phyloP scores from a whole-genome alignment of 768 basidiomycete genomes.

The Suillus placidus region DNA sequence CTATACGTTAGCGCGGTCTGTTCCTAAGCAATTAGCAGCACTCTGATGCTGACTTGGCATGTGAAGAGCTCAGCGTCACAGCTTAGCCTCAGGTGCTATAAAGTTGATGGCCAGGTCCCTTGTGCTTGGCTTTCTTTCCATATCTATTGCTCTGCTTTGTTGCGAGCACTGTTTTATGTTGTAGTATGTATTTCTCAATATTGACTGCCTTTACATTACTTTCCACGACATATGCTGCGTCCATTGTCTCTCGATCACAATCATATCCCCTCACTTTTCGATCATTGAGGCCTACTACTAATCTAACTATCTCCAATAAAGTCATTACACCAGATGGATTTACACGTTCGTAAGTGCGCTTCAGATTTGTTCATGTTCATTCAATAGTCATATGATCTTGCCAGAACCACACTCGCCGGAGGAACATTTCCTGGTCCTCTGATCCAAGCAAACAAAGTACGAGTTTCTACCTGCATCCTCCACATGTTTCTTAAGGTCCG shows the following conservation, averaged over 20 bases:
- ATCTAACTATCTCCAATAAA: not conserved
- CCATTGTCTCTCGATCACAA: not conserved
- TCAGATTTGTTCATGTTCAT: not conserved
- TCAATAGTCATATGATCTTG: not conserved
- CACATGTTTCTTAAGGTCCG: not conserved
- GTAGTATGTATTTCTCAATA: not conserved
- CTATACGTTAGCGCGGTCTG: not conserved
- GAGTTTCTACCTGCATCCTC: not conserved
- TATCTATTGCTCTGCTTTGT: not conserved
- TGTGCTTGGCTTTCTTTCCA: not conserved
- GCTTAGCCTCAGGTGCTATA: not conserved
- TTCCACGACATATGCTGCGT: not conserved
- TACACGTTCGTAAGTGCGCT: not conserved
- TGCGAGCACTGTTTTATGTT: not conserved
- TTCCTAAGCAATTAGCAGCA: not conserved
- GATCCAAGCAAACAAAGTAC: not conserved
- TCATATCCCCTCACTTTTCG: not conserved
- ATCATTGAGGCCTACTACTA: not conserved
- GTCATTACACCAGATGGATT: not conserved
- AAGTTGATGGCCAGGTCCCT: not conserved
- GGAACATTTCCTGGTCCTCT: conserved; percentile 1
- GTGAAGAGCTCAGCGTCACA: not conserved
- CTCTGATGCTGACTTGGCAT: not conserved
- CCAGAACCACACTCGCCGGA: not conserved
- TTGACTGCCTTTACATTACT: not conserved